Conservation (phyloP, 495 filamentous ascomycete species). For the Melanomma pulvis-pyrius region DNA sequence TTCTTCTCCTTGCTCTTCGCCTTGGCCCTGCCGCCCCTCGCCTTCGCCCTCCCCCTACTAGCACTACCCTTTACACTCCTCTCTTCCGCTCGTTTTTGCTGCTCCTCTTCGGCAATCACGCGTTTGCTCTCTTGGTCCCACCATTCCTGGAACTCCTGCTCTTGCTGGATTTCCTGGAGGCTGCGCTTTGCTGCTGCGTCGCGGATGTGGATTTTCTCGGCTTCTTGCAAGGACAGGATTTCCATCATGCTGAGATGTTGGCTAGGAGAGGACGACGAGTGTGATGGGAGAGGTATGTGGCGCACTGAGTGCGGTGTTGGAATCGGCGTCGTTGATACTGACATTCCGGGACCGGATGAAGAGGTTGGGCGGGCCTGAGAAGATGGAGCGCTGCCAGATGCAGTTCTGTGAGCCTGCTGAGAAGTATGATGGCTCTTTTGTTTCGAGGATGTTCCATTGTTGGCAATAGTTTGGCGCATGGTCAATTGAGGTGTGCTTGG, state of each 20-base stretch:
- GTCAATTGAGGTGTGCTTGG: constrained; percentile 58
- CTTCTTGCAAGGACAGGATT: constrained; percentile 83
- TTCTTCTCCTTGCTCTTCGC: constrained; percentile 27
- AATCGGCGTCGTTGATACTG: constrained; percentile 27
- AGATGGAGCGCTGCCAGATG: constrained; percentile 21
- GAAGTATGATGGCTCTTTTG: constrained; percentile 28
- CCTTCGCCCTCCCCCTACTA: constrained; percentile 33
- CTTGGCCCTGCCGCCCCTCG: constrained; percentile 39
- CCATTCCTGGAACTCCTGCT: constrained; percentile 97
- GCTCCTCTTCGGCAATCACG: constrained; percentile 67
- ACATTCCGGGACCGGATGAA: constrained; percentile 35
- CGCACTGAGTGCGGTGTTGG: constrained; percentile 55
- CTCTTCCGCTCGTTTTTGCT: constrained; percentile 41
- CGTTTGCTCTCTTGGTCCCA: constrained; percentile 90
- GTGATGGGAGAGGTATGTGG: constrained; percentile 46
- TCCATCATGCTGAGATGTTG: constrained; percentile 77
- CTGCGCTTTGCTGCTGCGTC: constrained; percentile 86
- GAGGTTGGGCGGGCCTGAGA: constrained; percentile 20
- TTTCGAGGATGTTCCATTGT: constrained; percentile 46
- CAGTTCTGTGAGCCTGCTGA: constrained; percentile 23
- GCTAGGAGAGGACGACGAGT: constrained; percentile 52
- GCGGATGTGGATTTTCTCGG: constrained; percentile 77
- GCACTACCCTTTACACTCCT: constrained; percentile 28
- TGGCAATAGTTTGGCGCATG: constrained; percentile 65
- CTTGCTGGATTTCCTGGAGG: constrained; percentile 89